Evolutionary conservation across 768 basidiomycete species (phyloP).

Genomic region (Gloeophyllum trabeum): DNA sequence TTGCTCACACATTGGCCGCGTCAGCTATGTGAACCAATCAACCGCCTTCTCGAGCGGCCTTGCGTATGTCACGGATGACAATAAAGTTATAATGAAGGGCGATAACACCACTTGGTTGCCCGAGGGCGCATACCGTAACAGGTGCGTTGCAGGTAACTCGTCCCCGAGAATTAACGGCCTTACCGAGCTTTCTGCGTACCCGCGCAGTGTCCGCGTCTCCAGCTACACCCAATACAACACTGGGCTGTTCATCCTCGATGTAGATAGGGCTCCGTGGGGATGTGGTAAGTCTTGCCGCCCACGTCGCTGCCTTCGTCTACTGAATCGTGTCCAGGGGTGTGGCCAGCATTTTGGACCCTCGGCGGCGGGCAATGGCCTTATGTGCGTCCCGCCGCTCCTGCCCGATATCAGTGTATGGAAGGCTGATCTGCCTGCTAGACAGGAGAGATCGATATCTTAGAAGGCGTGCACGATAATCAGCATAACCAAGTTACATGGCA

Average conservation of each 20-base stretch:
- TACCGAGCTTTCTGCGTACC: slow-evolving; percentile 17
- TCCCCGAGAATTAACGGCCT: slow-evolving; percentile 56
- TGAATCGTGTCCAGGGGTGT: slow-evolving; percentile 39
- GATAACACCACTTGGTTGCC: slow-evolving; percentile 52
- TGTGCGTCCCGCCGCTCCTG: slow-evolving; percentile 26
- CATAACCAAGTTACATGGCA: slow-evolving; percentile 84
- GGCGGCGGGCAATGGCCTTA: slow-evolving; percentile 52
- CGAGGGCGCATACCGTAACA: slow-evolving; percentile 44
- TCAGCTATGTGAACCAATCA: slow-evolving; percentile 49
- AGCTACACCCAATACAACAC: slow-evolving; percentile 53
- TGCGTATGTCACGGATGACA: slow-evolving; percentile 44
- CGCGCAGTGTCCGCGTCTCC: slow-evolving; percentile 64
- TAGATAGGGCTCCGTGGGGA: slow-evolving; percentile 79
- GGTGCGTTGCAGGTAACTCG: slow-evolving; percentile 25
- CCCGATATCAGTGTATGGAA: not conserved
- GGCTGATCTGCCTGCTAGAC: slow-evolving; percentile 25
- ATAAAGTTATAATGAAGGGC: slow-evolving; percentile 65
- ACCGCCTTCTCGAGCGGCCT: slow-evolving; percentile 43
- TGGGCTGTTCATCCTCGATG: slow-evolving; percentile 78
- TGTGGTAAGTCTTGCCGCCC: slow-evolving; percentile 44
- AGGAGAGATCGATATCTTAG: slow-evolving; percentile 78
- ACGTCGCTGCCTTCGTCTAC: not conserved
- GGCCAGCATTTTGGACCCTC: slow-evolving; percentile 78
- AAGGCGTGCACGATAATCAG: slow-evolving; percentile 76
- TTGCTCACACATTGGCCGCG: slow-evolving; percentile 3